Percentiles rank a stretch among this genome's conserved stretches.
Conservation (phyloP, 768 basidiomycete genomes). For the Lactarius hatsudake region DNA sequence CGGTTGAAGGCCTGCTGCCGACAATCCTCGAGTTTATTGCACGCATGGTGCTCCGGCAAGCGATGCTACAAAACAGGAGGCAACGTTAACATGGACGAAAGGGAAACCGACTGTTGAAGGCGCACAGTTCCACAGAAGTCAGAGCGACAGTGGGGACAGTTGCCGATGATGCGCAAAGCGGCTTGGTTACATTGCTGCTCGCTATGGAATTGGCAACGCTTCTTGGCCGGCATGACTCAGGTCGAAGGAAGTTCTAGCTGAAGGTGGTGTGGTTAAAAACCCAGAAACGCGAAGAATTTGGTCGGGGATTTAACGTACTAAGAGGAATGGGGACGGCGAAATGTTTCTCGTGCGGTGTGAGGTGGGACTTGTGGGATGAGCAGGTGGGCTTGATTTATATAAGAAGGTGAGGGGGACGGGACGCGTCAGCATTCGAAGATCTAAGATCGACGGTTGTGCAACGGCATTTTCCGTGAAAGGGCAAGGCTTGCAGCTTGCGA, state of each 20-base stretch:
- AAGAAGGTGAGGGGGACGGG: conserved; percentile 17
- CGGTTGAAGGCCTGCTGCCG: conserved; percentile 83
- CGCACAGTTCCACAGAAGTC: conserved; percentile 78
- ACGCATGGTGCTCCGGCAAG: conserved; percentile 84
- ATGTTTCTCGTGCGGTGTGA: neutral
- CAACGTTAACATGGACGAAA: conserved; percentile 23
- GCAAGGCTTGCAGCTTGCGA: neutral
- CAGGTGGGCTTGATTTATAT: conserved; percentile 23
- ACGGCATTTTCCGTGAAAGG: conserved; percentile 10
- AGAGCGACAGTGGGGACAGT: conserved; percentile 75
- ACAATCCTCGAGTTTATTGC: conserved; percentile 80
- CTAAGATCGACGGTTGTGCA: conserved; percentile 24
- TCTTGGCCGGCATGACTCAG: conserved; percentile 76
- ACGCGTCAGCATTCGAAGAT: conserved; percentile 29
- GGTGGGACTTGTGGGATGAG: conserved; percentile 1
- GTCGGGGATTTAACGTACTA: neutral
- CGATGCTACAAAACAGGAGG: conserved; percentile 57
- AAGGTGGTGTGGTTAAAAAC: neutral
- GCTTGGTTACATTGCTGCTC: conserved; percentile 70
- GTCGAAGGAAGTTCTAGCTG: conserved; percentile 22
- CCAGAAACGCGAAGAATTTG: neutral
- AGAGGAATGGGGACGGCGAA: neutral
- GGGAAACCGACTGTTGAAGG: conserved; percentile 25
- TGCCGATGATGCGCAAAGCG: conserved; percentile 78
- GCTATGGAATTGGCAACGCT: conserved; percentile 72